Percentiles rank a stretch among this genome's conserved stretches.
phyloP scores from a whole-genome alignment of 345 rosid species.

The Aurinia saxatilis region DNA sequence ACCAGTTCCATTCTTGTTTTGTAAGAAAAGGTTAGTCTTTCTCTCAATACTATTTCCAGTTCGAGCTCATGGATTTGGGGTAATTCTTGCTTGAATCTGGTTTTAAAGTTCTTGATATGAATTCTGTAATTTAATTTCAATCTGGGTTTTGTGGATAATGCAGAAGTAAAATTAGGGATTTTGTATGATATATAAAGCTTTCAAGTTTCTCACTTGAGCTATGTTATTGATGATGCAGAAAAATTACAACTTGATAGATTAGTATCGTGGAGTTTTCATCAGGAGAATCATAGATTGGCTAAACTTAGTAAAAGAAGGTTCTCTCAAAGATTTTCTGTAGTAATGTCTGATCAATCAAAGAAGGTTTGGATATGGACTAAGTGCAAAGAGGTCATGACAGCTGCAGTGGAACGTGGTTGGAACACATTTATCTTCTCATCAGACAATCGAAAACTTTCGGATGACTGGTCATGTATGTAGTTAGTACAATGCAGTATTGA shows the following conservation, averaged over 20 bases:
- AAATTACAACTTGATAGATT: slow-evolving; percentile 10
- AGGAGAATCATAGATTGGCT: background rate
- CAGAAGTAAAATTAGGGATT: too few species aligned
- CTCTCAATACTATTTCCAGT: background rate
- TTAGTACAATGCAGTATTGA: background rate
- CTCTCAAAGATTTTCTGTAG: background rate
- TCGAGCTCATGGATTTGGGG: background rate
- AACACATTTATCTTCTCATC: slow-evolving; percentile 63
- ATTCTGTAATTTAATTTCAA: background rate
- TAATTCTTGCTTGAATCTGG: background rate
- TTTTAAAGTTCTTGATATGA: background rate
- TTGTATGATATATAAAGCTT: too few species aligned
- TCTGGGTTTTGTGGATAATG: too few species aligned
- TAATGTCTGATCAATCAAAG: slow-evolving; percentile 33
- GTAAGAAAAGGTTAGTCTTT: slow-evolving; percentile 12
- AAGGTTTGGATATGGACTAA: slow-evolving; percentile 80
- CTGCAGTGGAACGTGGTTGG: slow-evolving; percentile 91
- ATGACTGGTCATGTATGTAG: slow-evolving; percentile 64
- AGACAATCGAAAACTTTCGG: slow-evolving; percentile 40
- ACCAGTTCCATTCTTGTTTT: slow-evolving; percentile 2
- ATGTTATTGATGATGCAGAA: slow-evolving; percentile 17
- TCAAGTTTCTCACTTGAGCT: too few species aligned
- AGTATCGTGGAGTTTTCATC: slow-evolving; percentile 8
- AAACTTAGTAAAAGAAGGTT: background rate
- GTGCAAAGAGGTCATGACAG: slow-evolving; percentile 65